phyloP scores from a whole-genome alignment of 768 basidiomycete species.

The Aureoboletus auriporus region DNA sequence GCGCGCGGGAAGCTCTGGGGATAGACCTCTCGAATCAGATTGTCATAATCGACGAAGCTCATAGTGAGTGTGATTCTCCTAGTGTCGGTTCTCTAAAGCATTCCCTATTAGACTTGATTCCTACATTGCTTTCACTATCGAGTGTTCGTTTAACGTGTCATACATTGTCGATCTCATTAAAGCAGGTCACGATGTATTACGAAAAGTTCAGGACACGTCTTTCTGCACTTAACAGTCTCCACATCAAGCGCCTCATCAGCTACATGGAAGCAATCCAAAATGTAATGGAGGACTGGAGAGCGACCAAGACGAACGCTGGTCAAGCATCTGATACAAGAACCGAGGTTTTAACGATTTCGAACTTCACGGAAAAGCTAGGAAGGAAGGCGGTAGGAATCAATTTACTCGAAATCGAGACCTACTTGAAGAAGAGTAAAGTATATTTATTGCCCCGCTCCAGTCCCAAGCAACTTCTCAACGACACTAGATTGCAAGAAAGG shows the following conservation, averaged over 20 bases:
- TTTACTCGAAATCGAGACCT: constrained; percentile 74
- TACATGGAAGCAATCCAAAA: constrained; percentile 69
- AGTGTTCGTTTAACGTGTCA: constrained; percentile 58
- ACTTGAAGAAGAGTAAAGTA: constrained; percentile 84
- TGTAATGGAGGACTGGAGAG: constrained; percentile 52
- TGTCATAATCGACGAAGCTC: constrained; percentile 93
- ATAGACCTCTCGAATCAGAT: constrained; percentile 84
- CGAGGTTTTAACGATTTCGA: constrained; percentile 67
- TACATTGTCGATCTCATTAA: constrained; percentile 57
- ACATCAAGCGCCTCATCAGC: constrained; percentile 73
- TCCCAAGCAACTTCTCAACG: not conserved
- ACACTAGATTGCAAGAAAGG: constrained; percentile 65
- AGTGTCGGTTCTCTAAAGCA: not conserved
- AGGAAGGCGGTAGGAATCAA: constrained; percentile 72
- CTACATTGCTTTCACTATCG: constrained; percentile 84
- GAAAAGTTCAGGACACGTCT: constrained; percentile 75
- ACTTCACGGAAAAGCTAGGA: constrained; percentile 64
- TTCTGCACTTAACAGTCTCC: constrained; percentile 65
- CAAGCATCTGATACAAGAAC: constrained; percentile 20
- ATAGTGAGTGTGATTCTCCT: constrained; percentile 57
- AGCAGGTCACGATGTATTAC: constrained; percentile 77
- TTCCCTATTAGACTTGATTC: constrained; percentile 66
- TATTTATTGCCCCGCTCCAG: constrained; percentile 46
- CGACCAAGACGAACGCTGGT: constrained; percentile 16
- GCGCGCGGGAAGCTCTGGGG: constrained; percentile 80